Evolutionary conservation across 1,139 yeast species (phyloP), one percentile per base, ranked within the genome.

Genomic region (Arxiozyma slooffiae): DNA sequence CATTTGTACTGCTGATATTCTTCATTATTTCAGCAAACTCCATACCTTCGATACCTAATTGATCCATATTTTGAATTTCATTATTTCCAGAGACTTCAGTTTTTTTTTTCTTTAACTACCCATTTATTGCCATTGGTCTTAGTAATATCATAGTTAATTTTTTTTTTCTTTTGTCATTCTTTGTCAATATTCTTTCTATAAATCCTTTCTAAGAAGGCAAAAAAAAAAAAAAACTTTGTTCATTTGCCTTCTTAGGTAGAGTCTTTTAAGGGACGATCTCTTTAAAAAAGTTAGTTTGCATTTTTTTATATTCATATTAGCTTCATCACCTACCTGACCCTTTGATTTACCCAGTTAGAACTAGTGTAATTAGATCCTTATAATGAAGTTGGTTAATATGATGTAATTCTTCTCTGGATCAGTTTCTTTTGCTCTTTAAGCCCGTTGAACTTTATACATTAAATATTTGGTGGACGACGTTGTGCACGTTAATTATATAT

Each of bases 51-150:
- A 56, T 68, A 43, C 52, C 51, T 36, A 50, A 39, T 20, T 44
- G 44, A 23, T 68, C 72, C 50, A 66, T 67, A 44, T 69, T 77
- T 39, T 43, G 48, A 14, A 45, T 45, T 43, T 70, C 73, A 41
- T 76, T 80, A 18, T 73, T 77, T 44, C 72, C 82, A 8, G 70
- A 71, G 41, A 66, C 68, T 58, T 78, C 87, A n/a, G 45, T 85
- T 88, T 70, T 87, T 96, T 70, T 88, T 96, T 63, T 89, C 96
- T 73, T 88, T 95, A 66, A 88, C 96, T 44, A 85, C 94, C 98
- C 98, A 92, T 70, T 83, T 86, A 73, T 90, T 96, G 64, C 92
- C 92, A 67, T 92, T 97, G 17, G 98, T 92, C 74, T 87, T 85
- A 67, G 92, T 80, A 69, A 79, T 87, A 59, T 79, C 84, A 57